Percentiles rank a stretch among this genome's conserved stretches.
These are phyloP conservation scores for Phanerochaete carnosa DNA, from an alignment of 768 basidiomycete genomes.

Conservation along the genomic window DNA sequence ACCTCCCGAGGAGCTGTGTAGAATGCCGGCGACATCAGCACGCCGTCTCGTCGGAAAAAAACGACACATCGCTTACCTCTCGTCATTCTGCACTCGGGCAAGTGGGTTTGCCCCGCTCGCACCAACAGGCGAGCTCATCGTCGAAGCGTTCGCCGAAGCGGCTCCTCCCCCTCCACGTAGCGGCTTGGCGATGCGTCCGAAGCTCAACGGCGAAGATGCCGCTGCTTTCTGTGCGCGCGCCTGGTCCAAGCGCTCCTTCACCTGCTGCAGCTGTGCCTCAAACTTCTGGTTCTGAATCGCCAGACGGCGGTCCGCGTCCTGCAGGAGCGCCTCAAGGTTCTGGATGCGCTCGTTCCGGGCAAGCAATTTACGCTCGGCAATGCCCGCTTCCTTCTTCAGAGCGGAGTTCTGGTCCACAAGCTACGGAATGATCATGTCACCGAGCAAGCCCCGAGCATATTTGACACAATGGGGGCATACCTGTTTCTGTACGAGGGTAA, in stretches of 20 bases:
- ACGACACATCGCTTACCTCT: constrained; percentile 38
- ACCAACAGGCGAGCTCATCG: constrained; percentile 38
- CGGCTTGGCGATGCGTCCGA: constrained; percentile 96
- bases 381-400: constrained; percentile 95
- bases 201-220: constrained; percentile 67
- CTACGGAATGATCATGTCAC: constrained; percentile 39
- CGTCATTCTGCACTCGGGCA: constrained; percentile 76
- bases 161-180: constrained; percentile 80
- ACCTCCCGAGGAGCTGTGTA: constrained; percentile 15
- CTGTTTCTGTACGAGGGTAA: constrained; percentile 97
- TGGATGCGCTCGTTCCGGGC: constrained; percentile 98
- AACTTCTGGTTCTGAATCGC: constrained; percentile 95
- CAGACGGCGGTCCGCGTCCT: constrained; percentile 90
- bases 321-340: constrained; percentile 88
- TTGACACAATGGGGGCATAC: constrained; percentile 36
- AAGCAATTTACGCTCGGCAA: constrained; percentile 93
- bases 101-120: constrained; percentile 61
- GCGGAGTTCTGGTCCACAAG: constrained; percentile 98
- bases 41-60: neutral
- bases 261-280: constrained; percentile 87
- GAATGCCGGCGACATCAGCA: neutral
- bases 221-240: constrained; percentile 82
- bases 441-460: constrained; percentile 6
- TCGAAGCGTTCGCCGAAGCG: constrained; percentile 38
- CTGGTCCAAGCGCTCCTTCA: constrained; percentile 90